phyloP scores from a whole-genome alignment of 1,284 basidiomycete species.

The Ustilago curta region DNA sequence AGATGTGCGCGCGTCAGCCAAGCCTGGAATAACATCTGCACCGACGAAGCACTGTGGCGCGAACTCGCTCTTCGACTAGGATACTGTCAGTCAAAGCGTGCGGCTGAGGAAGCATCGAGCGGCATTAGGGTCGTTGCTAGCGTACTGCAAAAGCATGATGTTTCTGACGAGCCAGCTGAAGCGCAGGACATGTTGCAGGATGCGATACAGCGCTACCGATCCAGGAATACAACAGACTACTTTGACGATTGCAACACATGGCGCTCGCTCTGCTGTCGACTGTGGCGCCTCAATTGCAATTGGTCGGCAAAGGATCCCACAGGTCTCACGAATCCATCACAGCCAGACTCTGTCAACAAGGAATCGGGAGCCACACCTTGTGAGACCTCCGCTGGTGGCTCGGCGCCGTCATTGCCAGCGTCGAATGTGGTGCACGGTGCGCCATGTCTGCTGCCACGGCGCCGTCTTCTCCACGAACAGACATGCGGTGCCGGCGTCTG shows the following conservation, averaged over 20 bases:
- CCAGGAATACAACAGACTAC: conserved; percentile 28
- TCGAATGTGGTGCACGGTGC: accelerated
- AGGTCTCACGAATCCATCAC: background rate
- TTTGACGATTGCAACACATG: conserved; percentile 35
- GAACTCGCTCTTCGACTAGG: conserved; percentile 16
- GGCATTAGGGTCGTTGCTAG: conserved; percentile 23
- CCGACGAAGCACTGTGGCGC: conserved; percentile 31
- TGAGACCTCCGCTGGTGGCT: background rate
- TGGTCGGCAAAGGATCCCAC: conserved; percentile 22
- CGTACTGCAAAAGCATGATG: conserved; percentile 19
- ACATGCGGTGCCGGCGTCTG: conserved; percentile 33
- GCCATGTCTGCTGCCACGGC: conserved; percentile 19
- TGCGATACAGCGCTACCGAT: conserved; percentile 28
- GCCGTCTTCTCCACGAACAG: conserved; percentile 11
- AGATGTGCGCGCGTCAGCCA: conserved; percentile 34
- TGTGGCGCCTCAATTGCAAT: conserved; percentile 39
- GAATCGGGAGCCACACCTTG: background rate
- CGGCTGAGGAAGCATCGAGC: conserved; percentile 14
- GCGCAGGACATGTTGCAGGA: conserved; percentile 17
- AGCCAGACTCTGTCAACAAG: background rate
- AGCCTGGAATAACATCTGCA: conserved; percentile 27
- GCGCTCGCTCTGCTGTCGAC: conserved; percentile 34
- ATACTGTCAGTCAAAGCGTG: conserved; percentile 23
- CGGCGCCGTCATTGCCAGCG: background rate
- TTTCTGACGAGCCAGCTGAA: background rate